Percentiles rank a stretch among this genome's conserved stretches.
These are phyloP conservation scores for Mortierella sp. DNA, from an alignment of 371 early-diverging fungal genomes.

Conservation along the genomic window DNA sequence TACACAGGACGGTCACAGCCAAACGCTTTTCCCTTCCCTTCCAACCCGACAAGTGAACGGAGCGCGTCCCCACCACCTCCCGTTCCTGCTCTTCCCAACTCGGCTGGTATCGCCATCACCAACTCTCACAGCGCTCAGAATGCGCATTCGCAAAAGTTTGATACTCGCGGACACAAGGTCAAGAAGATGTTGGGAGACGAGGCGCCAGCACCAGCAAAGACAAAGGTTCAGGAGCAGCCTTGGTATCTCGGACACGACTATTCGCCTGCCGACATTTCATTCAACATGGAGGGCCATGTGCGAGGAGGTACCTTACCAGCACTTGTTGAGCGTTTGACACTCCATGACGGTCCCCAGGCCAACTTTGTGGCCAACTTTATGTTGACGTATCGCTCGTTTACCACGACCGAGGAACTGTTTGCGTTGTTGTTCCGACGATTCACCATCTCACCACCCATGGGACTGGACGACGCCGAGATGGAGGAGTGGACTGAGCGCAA, in stretches of 20 bases:
- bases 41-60: conserved; percentile 25
- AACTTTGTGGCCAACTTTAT: conserved; percentile 87
- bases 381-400: conserved; percentile 91
- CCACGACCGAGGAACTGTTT: conserved; percentile 83
- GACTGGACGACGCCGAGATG: conserved; percentile 76
- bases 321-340: conserved; percentile 89
- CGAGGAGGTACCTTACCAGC: conserved; percentile 90
- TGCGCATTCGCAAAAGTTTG: conserved; percentile 19
- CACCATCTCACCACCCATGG: conserved; percentile 77
- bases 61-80: conserved; percentile 24
- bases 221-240: conserved; percentile 49
- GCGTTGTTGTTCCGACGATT: conserved; percentile 79
- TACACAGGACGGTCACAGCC: conserved; percentile 57
- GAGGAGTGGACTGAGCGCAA: conserved; percentile 89
- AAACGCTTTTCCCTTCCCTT: conserved; percentile 61
- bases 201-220: conserved; percentile 46
- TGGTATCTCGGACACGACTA: conserved; percentile 89
- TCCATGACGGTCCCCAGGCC: conserved; percentile 85
- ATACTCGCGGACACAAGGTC: conserved; percentile 41
- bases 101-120: conserved; percentile 25
- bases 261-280: conserved; percentile 78
- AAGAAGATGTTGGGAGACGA: conserved; percentile 57
- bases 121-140: neutral
- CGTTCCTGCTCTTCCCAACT: neutral
- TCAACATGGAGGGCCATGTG: conserved; percentile 85